Evolutionary conservation across 768 basidiomycete species (phyloP).

Genomic region (Cystobasidium ongulense): DNA sequence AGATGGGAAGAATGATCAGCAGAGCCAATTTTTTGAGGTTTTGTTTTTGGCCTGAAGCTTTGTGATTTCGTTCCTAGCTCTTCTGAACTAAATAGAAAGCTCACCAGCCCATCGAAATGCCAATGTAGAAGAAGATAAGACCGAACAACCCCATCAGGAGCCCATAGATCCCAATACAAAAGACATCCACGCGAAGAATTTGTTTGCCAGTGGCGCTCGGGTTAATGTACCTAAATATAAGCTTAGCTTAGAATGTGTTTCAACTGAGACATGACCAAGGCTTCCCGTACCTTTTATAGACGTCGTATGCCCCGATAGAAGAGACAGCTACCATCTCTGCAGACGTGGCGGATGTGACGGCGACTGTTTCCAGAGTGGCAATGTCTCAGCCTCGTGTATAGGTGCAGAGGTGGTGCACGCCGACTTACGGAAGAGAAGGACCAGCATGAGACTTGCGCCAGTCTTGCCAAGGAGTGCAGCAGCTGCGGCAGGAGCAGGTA

Average conservation of each 20-base stretch:
- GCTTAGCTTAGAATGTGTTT: too few species aligned
- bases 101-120: constrained; percentile 37
- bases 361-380: too few species aligned
- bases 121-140: constrained; percentile 43
- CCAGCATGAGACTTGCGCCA: constrained; percentile 68
- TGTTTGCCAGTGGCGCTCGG: constrained; percentile 59
- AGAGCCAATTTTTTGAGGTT: too few species aligned
- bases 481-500: constrained; percentile 73
- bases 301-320: constrained; percentile 70
- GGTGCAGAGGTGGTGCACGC: too few species aligned
- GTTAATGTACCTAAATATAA: too few species aligned
- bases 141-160: constrained; percentile 49
- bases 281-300: constrained; percentile 71
- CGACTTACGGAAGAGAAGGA: constrained; percentile 80
- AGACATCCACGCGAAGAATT: constrained; percentile 36
- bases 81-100: too few species aligned
- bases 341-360: constrained; percentile 56
- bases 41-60: too few species aligned
- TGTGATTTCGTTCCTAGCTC: too few species aligned
- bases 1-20: too few species aligned
- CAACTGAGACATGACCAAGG: too few species aligned
- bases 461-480: constrained; percentile 68
- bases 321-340: constrained; percentile 91
- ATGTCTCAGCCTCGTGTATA: too few species aligned
- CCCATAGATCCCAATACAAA: neutral